A percentile compares a stretch with the other conserved stretches of the same genome.
Conservation (phyloP, 2,329 filamentous ascomycete genomes). For the Alternaria hordeiaustralica region DNA sequence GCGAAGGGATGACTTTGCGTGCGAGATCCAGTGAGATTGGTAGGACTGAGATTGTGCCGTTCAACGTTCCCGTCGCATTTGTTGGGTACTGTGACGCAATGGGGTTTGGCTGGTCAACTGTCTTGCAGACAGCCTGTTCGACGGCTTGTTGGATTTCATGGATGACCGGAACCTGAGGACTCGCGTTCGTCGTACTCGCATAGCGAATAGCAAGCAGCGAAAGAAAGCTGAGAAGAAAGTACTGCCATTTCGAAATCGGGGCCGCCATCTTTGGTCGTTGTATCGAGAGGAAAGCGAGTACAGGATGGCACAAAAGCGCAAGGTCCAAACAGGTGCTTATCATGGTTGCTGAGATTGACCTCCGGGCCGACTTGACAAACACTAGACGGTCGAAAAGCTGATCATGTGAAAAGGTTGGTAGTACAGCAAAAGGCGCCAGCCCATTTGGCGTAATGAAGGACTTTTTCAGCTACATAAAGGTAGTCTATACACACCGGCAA, state of each 20-base stretch:
- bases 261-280: slow-evolving; percentile 34
- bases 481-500: slow-evolving; percentile 17
- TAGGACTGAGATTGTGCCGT: slow-evolving; percentile 60
- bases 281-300: slow-evolving; percentile 38
- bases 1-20: slow-evolving; percentile 55
- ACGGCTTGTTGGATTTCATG: not conserved
- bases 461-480: slow-evolving; percentile 17
- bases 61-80: slow-evolving; percentile 60
- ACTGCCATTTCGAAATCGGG: slow-evolving; percentile 32
- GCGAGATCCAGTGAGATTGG: slow-evolving; percentile 59
- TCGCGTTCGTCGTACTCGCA: slow-evolving; percentile 22
- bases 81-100: slow-evolving; percentile 56
- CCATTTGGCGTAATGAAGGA: not conserved
- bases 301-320: slow-evolving; percentile 40
- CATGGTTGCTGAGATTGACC: slow-evolving; percentile 19
- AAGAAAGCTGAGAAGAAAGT: slow-evolving; percentile 36
- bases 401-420: slow-evolving; percentile 11
- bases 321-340: slow-evolving; percentile 38
- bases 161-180: not conserved
- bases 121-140: slow-evolving; percentile 25
- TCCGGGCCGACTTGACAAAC: not conserved
- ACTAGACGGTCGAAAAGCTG: not conserved
- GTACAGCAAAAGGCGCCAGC: not conserved
- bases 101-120: slow-evolving; percentile 54
- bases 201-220: slow-evolving; percentile 36